phyloP scores from a whole-genome alignment of 2,329 filamentous ascomycete species.

The Sporothrix humicola region DNA sequence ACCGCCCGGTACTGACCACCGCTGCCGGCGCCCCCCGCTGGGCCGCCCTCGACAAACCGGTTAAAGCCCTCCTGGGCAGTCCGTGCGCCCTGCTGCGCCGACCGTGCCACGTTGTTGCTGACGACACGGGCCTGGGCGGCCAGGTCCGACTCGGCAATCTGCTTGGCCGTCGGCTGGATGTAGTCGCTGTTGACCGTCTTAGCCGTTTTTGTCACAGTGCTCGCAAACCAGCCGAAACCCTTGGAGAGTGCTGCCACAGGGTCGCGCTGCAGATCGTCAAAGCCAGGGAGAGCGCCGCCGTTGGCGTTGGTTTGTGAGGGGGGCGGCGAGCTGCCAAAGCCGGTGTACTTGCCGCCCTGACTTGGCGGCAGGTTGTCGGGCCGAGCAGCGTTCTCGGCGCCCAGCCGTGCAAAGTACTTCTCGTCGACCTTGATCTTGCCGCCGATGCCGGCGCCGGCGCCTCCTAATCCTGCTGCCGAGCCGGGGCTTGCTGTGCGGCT shows the following conservation, averaged over 20 bases:
- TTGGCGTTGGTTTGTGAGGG: constrained; percentile 50
- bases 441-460: constrained; percentile 36
- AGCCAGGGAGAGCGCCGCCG: constrained; percentile 62
- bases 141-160: constrained; percentile 82
- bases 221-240: constrained; percentile 92
- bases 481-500: constrained; percentile 42
- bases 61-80: constrained; percentile 80
- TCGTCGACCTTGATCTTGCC: constrained; percentile 74
- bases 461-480: neutral
- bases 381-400: constrained; percentile 78
- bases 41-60: constrained; percentile 82
- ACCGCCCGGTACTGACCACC: constrained; percentile 48
- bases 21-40: constrained; percentile 40
- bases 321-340: constrained; percentile 81
- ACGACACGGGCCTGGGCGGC: constrained; percentile 68
- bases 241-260: constrained; percentile 87
- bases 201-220: constrained; percentile 85
- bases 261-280: constrained; percentile 92
- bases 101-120: constrained; percentile 69
- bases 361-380: constrained; percentile 78
- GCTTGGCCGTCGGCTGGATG: constrained; percentile 89
- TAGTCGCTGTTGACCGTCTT: constrained; percentile 90
- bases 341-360: constrained; percentile 89
- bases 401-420: constrained; percentile 86
- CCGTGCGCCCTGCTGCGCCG: constrained; percentile 72